These are phyloP conservation scores for Botryobasidium botryosum DNA, from an alignment of 768 basidiomycete species.

Conservation along the genomic window DNA sequence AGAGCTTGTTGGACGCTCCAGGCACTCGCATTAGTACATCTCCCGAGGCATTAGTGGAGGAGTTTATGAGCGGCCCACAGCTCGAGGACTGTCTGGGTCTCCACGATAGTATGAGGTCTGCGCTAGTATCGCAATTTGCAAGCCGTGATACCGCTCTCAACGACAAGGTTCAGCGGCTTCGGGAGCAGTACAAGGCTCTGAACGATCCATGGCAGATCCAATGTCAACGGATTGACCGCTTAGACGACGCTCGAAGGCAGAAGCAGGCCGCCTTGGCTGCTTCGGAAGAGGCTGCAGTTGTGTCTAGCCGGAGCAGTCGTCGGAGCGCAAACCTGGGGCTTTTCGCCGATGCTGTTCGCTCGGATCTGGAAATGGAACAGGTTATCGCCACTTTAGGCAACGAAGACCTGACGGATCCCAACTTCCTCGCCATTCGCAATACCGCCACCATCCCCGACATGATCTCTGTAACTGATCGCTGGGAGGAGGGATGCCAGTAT, in stretches of 20 bases:
- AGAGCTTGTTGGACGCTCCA: too few relatives aligned
- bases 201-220: constrained; percentile 61
- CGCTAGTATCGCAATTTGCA: too few relatives aligned
- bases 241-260: constrained; percentile 29
- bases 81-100: too few relatives aligned
- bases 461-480: constrained; percentile 44
- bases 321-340: constrained; percentile 42
- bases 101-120: too few relatives aligned
- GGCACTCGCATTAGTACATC: too few relatives aligned
- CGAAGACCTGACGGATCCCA: constrained; percentile 87
- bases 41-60: too few relatives aligned
- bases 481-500: constrained; percentile 43
- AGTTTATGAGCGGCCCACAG: too few relatives aligned
- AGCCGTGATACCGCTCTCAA: too few relatives aligned
- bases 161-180: constrained; percentile 39
- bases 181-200: constrained; percentile 45
- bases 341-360: constrained; percentile 58
- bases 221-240: constrained; percentile 48
- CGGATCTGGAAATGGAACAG: constrained; percentile 93
- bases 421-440: constrained; percentile 68
- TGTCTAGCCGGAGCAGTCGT: constrained; percentile 61
- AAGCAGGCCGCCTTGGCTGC: constrained; percentile 16
- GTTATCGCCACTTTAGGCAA: constrained; percentile 88
- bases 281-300: constrained; percentile 15
- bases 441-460: constrained; percentile 84